These are phyloP conservation scores for Quercus mongolica DNA, from an alignment of 306 rosid species.

Conservation along the genomic window DNA sequence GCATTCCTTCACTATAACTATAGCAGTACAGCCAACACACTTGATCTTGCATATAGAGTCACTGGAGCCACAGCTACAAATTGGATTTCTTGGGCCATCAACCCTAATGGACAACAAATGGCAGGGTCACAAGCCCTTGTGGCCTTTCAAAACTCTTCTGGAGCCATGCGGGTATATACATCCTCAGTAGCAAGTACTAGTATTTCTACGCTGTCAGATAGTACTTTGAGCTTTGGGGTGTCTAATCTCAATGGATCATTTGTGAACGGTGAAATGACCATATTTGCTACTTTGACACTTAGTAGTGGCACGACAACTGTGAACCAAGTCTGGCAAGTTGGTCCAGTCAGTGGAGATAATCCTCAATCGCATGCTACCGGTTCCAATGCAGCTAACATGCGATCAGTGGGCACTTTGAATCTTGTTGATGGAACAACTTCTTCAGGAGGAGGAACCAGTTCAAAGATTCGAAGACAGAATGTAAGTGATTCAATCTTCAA, in stretches of 20 bases:
- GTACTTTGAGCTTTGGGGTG: slow-evolving; percentile 17
- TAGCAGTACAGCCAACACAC: slow-evolving; percentile 23
- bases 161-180: slow-evolving; percentile 4
- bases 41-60: slow-evolving; percentile 57
- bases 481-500: slow-evolving; percentile 33
- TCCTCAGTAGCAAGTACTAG: background rate
- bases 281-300: slow-evolving; percentile 49
- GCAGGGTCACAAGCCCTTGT: slow-evolving; percentile 51
- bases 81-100: slow-evolving; percentile 81
- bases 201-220: background rate
- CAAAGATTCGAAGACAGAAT: slow-evolving; percentile 30
- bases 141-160: slow-evolving; percentile 34
- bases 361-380: background rate
- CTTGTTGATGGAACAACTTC: slow-evolving; percentile 41
- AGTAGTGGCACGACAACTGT: slow-evolving; percentile 15
- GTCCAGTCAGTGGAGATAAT: slow-evolving; percentile 29
- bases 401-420: slow-evolving; percentile 37
- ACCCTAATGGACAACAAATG: slow-evolving; percentile 34
- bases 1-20: slow-evolving; percentile 66
- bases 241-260: slow-evolving; percentile 18
- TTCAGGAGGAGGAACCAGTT: slow-evolving; percentile 22
- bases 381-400: background rate
- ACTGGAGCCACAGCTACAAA: slow-evolving; percentile 19
- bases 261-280: slow-evolving; percentile 36
- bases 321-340: slow-evolving; percentile 71